Evolutionary conservation across 768 basidiomycete species (phyloP).

Genomic region (Lentinula sp.): DNA sequence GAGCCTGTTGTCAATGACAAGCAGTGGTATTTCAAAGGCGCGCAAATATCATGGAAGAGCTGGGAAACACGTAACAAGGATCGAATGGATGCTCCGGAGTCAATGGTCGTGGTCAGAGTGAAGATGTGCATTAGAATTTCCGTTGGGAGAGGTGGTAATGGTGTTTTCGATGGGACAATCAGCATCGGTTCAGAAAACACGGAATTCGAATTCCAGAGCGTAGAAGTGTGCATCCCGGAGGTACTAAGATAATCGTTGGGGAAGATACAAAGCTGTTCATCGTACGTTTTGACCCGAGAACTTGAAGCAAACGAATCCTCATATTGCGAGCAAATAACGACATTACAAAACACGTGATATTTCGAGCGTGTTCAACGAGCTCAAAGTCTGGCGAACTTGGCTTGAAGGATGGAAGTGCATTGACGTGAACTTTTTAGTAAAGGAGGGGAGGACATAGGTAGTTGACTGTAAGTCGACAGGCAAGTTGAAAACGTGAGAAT

Average conservation of each 20-base stretch:
- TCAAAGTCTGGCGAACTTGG: too few relatives aligned
- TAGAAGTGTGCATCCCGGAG: background rate
- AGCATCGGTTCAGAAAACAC: background rate
- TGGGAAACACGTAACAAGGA: slow-evolving; percentile 32
- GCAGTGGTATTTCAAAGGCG: slow-evolving; percentile 34
- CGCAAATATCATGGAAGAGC: slow-evolving; percentile 31
- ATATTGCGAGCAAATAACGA: slow-evolving; percentile 5
- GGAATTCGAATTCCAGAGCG: background rate
- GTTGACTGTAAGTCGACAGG: background rate
- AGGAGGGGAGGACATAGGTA: background rate
- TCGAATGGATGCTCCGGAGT: slow-evolving; percentile 9
- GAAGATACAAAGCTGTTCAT: background rate
- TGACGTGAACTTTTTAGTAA: background rate
- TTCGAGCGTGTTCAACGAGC: background rate
- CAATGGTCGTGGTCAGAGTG: background rate
- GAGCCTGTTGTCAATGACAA: slow-evolving; percentile 25
- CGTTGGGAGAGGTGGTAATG: background rate
- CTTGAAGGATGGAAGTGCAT: background rate
- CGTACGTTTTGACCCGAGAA: background rate
- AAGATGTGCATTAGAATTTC: background rate
- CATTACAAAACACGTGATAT: background rate
- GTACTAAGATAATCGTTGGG: background rate
- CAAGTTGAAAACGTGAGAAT: background rate
- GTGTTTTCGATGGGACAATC: background rate
- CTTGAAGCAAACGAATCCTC: background rate